Base-by-base conservation (phyloP, 371 early-diverging fungal genomes). In the Thermomucor indicae-seudaticae region DNA sequence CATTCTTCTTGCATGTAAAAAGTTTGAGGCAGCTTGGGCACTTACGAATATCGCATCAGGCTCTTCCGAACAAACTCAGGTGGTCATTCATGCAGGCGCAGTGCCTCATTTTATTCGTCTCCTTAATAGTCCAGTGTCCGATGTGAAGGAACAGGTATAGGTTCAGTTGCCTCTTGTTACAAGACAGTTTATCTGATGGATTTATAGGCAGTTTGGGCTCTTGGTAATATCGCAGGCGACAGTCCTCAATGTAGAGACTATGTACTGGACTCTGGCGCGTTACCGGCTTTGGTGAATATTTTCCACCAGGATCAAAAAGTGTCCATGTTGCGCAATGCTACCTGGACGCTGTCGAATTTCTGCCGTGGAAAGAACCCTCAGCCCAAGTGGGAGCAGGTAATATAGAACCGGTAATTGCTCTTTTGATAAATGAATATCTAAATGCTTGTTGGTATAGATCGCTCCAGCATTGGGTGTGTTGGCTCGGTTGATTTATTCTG, bases 161-260 rank as follows among this genome's bases (percentile, higher is more conserved):
- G 19, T 37, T 24, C 19, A 10, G 28, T 35, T 16, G 17, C 22
- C 17, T 8, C 7, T 32, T 32, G 8, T 32, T 8, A 32, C 7
- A 32, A 32, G 8, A 32, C 7, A 32, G 37, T 11, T 37, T 47
- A 35, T 41, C 32, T 6, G 8, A 17, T n/a, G 20, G 10, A n/a
- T 34, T 28, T 28, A 8, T 46, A 91, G 85, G 96, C 96, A 46
- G 98, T 99, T 34, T 99, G 99, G 99, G 99, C 99, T 10, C 83
- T 99, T 34, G 99, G 99, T 55, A 99, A 99, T 79, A 99, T 99
- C 80, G 97, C 99, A 34, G 99, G 99, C 49, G 99, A 99, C 80
- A 89, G 90, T 59, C 90, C 99, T 46, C 65, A 67, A 8, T 95
- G 93, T 70, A 89, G 99, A 50, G 97, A 99, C 72, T 85, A 77